A percentile compares a stretch with the other conserved stretches of the same genome.
phyloP scores from a whole-genome alignment of 306 rosid species.

The Begonia masoniana region DNA sequence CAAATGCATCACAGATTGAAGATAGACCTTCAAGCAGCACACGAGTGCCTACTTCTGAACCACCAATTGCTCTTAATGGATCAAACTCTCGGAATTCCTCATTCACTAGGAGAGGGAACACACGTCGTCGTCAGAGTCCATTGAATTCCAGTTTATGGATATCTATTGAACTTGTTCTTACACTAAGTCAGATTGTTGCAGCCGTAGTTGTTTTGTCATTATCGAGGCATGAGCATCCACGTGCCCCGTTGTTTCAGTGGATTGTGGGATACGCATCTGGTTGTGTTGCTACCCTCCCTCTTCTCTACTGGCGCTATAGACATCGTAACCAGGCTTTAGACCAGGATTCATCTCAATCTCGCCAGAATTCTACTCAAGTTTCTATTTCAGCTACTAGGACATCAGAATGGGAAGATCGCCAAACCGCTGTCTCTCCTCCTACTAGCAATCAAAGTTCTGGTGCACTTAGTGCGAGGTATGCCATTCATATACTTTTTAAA shows the following conservation, averaged over 20 bases:
- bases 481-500: constrained; percentile 1
- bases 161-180: constrained; percentile 74
- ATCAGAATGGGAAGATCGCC: constrained; percentile 62
- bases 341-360: constrained; percentile 52
- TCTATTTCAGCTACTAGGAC: constrained; percentile 52
- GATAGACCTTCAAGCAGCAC: constrained; percentile 32
- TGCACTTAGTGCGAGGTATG: constrained; percentile 59
- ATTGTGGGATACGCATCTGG: constrained; percentile 86
- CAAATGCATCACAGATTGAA: constrained; percentile 33
- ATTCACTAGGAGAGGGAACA: constrained; percentile 50
- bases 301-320: constrained; percentile 86
- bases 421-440: constrained; percentile 27
- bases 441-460: constrained; percentile 39
- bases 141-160: constrained; percentile 91
- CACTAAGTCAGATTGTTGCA: constrained; percentile 74
- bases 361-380: constrained; percentile 64
- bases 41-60: constrained; percentile 21
- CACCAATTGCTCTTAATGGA: constrained; percentile 36
- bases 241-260: constrained; percentile 76
- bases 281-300: constrained; percentile 84
- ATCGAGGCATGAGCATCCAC: constrained; percentile 76
- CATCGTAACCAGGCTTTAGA: constrained; percentile 63
- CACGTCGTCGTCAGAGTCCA: constrained; percentile 73
- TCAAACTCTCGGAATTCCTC: constrained; percentile 59
- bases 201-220: constrained; percentile 63